Conservation (phyloP, 2,329 filamentous ascomycete genomes). For the Trichoderma asperellum region DNA sequence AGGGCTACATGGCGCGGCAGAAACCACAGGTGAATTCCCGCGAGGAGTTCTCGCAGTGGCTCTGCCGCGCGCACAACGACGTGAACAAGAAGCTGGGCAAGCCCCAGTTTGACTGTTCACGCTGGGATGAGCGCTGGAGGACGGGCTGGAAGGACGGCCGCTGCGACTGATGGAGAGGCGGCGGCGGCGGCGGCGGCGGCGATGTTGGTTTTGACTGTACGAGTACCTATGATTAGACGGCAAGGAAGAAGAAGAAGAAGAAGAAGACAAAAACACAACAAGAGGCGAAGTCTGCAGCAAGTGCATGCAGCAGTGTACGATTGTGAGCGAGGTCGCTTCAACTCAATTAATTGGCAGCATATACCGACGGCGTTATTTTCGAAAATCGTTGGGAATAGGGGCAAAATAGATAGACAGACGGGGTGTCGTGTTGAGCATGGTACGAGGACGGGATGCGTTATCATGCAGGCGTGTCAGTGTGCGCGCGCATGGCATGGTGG, state of each 20-base stretch:
- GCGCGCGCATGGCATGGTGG: neutral
- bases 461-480: slow-evolving; percentile 9
- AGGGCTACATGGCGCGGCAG: slow-evolving; percentile 74
- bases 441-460: slow-evolving; percentile 10
- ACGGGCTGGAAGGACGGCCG: slow-evolving; percentile 79
- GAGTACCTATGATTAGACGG: slow-evolving; percentile 1
- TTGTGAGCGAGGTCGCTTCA: slow-evolving; percentile 7
- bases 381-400: slow-evolving; percentile 12
- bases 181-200: too few relatives aligned
- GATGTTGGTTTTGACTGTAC: neutral
- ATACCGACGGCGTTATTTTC: slow-evolving; percentile 14
- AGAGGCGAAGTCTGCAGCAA: neutral
- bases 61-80: slow-evolving; percentile 85
- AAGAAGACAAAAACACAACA: neutral
- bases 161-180: slow-evolving; percentile 51
- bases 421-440: neutral
- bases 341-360: neutral
- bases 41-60: slow-evolving; percentile 77
- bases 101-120: slow-evolving; percentile 82
- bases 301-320: slow-evolving; percentile 5
- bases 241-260: too few relatives aligned
- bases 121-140: slow-evolving; percentile 93
- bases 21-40: slow-evolving; percentile 63
- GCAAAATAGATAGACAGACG: slow-evolving; percentile 19
- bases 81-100: slow-evolving; percentile 92